phyloP scores from a whole-genome alignment of 148 eudicot genomes.

The Vaccinium darrowii region DNA sequence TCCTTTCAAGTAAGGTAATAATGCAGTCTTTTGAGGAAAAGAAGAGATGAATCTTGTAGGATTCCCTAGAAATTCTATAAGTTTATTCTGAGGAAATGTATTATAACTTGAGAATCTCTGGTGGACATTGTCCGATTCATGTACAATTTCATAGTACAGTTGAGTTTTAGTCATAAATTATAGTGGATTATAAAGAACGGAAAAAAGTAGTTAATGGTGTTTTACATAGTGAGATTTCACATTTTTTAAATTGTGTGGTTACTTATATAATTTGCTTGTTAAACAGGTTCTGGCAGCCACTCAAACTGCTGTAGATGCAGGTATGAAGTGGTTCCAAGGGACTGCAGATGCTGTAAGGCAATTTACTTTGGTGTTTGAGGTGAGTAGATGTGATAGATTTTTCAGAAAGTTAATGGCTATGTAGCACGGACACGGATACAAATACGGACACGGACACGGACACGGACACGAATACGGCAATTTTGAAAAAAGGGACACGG shows the following conservation, averaged over 20 bases:
- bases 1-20: background rate
- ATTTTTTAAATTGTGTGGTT: background rate
- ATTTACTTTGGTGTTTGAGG: slow-evolving; percentile 94
- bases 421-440: no score
- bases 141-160: background rate
- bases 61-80: background rate
- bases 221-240: background rate
- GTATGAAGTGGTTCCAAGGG: slow-evolving; percentile 97
- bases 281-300: slow-evolving; percentile 92
- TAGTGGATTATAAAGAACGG: background rate
- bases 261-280: slow-evolving; percentile 3
- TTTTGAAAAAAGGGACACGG: no score
- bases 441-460: no score
- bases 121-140: no score
- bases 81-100: background rate
- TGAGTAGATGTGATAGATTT: slow-evolving; percentile 10
- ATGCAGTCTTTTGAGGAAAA: background rate
- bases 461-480: no score
- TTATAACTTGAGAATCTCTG: background rate
- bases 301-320: slow-evolving; percentile 88
- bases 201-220: background rate
- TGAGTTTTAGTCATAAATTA: background rate
- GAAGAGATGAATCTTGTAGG: background rate
- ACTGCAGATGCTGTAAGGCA: slow-evolving; percentile 98
- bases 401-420: background rate